Base-by-base conservation (phyloP, 768 basidiomycete species). In the Symmetrospora coprosmae region DNA sequence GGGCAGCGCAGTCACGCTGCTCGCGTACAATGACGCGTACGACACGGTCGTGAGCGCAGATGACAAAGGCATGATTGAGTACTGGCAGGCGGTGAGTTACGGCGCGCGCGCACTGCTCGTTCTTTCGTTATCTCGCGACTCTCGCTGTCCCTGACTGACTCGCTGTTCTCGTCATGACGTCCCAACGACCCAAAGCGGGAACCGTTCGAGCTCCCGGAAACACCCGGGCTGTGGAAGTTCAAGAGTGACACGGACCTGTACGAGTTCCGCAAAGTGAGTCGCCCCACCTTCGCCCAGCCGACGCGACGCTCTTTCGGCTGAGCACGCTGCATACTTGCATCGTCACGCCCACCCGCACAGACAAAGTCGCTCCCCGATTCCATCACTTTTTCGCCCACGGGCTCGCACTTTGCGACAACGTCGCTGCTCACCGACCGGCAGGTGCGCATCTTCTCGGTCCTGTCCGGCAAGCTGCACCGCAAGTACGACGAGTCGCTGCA, bases 221-320 rank as follows among this genome's bases (percentile, higher is more conserved):
- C 83, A 58, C 76, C 80, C 1, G 83, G 84, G 0, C 71, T 94
- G 64, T 99, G 92, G 92, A 76, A 82, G 31, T 91, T 78, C 75
- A 97, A 97, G 72, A 85, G 81, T 50, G 80, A 83, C 39, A 97
- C 94, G 0, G 89, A 96, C 69, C 72, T 97, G 39, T 97, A 94
- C 73, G 90, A 97, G 66, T 99, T 96, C 76, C 96, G 94, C 76
- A 99, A 97, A 79, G 91, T 86, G 52, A 13, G 73, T n/a, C n/a
- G n/a, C n/a, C 66, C 23, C 2, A 27, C n/a, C 14, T 25, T 46
- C 6, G 17, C 45, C 28, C 33, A 27, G 14, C 28, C 39, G 23
- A 2, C 9, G 6, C 21, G 6, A 13, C 27, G 21, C 17, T 16
- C 23, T 6, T 28, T 8, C 27, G 28, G 7, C 47, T 14, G 28